Base-by-base conservation (phyloP, 2,329 filamentous ascomycete genomes). In the Aaosphaeria pasadenensis region DNA sequence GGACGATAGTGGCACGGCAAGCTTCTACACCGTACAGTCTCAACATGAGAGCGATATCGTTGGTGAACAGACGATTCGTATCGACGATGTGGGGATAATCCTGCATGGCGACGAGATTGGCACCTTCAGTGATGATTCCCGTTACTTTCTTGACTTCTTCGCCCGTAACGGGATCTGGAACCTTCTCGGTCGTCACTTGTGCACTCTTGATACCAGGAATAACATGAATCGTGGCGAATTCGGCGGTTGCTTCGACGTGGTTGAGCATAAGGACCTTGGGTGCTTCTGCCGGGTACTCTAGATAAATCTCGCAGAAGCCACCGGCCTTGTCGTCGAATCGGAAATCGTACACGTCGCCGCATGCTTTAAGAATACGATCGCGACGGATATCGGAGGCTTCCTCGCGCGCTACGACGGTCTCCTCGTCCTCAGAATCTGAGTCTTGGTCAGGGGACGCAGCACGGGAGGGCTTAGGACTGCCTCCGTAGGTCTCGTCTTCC, bases 211-310 rank as follows among this genome's bases (percentile, higher is more conserved):
- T 83, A 30, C 87, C 87, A 0, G 83, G 77, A 51, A 97, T 91
- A 62, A 91, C 87, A 68, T 96, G 92, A 54, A 99, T 87, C 46
- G 96, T 84, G 0, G 91, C 86, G 62, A 84, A 84, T 54, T 83
- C 83, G 46, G 89, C 84, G 9, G 89, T 89, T 11, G 85, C 81
- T 70, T 97, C 91, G 46, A 97, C 88, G 49, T 97, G 79, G 61
- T 88, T 89, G 49, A 97, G 84, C 82, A 99, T 94, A 50, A 99
- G 82, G 42, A 99, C 80, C 75, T 99, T 99, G 55, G 92, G 88
- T 11, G 87, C 87, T 39, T 82, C 77, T 39, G 86, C 82, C 54
- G 89, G 84, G 67, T 95, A 96, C 71, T 85, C 89, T 50, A 97
- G 82, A 11, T 87, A 88, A 62, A 97, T 83, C 55, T 86, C 82